phyloP scores from a whole-genome alignment of 768 basidiomycete species.

The Pulveroboletus sp. region DNA sequence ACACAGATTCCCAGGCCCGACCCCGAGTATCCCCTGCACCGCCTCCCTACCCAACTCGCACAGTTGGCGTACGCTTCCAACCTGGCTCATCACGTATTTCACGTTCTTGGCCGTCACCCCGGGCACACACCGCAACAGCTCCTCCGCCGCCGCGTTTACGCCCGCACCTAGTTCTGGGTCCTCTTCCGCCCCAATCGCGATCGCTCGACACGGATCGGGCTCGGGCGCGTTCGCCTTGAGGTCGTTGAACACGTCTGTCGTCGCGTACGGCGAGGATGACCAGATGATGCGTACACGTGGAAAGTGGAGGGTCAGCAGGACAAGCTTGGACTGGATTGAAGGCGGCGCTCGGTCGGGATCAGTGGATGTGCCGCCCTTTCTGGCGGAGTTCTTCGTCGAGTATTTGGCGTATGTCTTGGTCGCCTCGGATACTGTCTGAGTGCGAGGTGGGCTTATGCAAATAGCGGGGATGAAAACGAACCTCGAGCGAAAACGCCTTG shows the following conservation, averaged over 20 bases:
- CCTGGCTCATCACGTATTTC: conserved; percentile 77
- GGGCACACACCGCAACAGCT: conserved; percentile 76
- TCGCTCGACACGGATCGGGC: conserved; percentile 74
- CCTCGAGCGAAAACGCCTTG: conserved; percentile 89
- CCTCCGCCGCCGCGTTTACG: conserved; percentile 73
- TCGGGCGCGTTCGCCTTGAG: conserved; percentile 78
- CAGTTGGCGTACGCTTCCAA: conserved; percentile 72
- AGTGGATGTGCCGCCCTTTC: conserved; percentile 33
- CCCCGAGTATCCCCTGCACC: conserved; percentile 73
- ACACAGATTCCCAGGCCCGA: conserved; percentile 74
- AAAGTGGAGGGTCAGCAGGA: conserved; percentile 83
- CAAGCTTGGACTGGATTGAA: conserved; percentile 86
- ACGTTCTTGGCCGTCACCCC: conserved; percentile 84
- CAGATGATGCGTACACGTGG: conserved; percentile 93
- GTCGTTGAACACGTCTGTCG: conserved; percentile 88
- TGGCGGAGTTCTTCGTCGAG: conserved; percentile 51
- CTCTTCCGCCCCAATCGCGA: conserved; percentile 77
- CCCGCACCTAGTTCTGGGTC: conserved; percentile 64
- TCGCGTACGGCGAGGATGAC: conserved; percentile 94
- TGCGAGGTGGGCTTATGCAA: not conserved
- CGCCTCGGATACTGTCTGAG: conserved; percentile 55
- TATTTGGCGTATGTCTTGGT: conserved; percentile 65
- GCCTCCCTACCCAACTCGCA: conserved; percentile 57
- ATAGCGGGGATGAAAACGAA: conserved; percentile 23
- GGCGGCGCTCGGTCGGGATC: conserved; percentile 38